Base-by-base conservation (phyloP, 2,329 filamentous ascomycete species). In the Talaromyces sp. region DNA sequence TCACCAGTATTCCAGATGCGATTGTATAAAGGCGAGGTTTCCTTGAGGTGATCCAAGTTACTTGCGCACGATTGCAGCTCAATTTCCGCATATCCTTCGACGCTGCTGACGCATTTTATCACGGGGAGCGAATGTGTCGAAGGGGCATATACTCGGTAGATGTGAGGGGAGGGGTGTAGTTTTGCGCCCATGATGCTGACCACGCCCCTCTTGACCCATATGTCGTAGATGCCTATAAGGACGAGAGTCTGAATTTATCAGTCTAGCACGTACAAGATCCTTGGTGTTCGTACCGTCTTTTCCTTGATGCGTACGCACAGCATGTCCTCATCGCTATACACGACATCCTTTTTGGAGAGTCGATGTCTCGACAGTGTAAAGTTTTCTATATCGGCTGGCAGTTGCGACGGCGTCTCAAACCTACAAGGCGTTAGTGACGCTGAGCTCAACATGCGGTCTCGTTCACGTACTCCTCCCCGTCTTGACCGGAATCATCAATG, bases 101-200 rank as follows among this genome's bases (percentile, higher is more conserved):
- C 67, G 5, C 77, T 73, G 54, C 76, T 71, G 6, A 80, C 69
- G 47, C 75, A 79, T 63, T 77, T 76, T 16, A 88, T 81, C 8
- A 81, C 75, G 2, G 83, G 82, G 12, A 88, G 74, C 7, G 85
- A 83, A 68, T 85, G 82, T 5, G 81, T 85, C 14, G 79, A 82
- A 10, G 85, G 82, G 5, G 84, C 83, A 71, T 79, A 85, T 7
- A 85, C 78, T 61, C 81, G 75, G 66, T 82, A 78, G 1, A 74
- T 54, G 12, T 67, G 66, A 7, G 76, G 68, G 1, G 78, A 78
- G 12, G 81, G 77, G 60, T 79, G 76, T 9, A 88, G 66, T 47
- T 83, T 82, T n/a, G 85, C 84, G 36, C 86, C 86, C 69, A 85
- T 83, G 55, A 87, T 69, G 55, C 80, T 83, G 36, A 87, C 72